phyloP scores from a whole-genome alignment of 2,329 filamentous ascomycete genomes.

The Sclerotiophoma versabilis region DNA sequence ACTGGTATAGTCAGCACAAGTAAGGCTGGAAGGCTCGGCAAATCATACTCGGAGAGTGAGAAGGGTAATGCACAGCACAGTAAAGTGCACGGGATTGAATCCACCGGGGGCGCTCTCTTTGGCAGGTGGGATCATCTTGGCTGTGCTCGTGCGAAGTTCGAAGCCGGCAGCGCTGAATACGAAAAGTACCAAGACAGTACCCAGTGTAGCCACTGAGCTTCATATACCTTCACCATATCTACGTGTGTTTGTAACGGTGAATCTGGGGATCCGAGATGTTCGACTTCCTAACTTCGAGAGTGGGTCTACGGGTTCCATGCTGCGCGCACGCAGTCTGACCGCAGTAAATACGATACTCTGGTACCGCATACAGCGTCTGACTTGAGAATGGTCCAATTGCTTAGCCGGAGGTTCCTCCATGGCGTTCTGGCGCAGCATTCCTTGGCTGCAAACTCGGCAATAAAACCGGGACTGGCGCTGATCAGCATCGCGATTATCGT shows the following conservation, averaged over 20 bases:
- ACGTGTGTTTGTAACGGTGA: slow-evolving; percentile 2
- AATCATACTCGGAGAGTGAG: slow-evolving; percentile 7
- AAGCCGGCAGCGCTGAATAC: background rate
- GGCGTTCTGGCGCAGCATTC: background rate
- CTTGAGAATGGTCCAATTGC: slow-evolving; percentile 3
- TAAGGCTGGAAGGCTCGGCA: background rate
- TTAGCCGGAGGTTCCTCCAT: background rate
- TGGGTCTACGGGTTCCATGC: background rate
- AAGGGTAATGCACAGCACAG: slow-evolving; percentile 12
- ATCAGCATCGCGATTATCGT: slow-evolving; percentile 2
- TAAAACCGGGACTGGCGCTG: background rate
- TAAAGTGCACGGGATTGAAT: slow-evolving; percentile 18
- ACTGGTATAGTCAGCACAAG: slow-evolving; percentile 16
- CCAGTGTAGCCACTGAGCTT: background rate
- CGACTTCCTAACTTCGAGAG: background rate
- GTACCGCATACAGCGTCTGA: background rate
- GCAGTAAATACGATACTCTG: background rate
- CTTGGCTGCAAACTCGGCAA: background rate
- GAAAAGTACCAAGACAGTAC: background rate
- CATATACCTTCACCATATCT: slow-evolving; percentile 7
- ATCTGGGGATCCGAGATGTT: slow-evolving; percentile 14
- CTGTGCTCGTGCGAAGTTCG: background rate
- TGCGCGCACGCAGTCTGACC: background rate
- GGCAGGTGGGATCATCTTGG: slow-evolving; percentile 2
- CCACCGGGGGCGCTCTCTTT: slow-evolving; percentile 1